These are phyloP conservation scores for Aspergillus neoniger DNA, from an alignment of 2,329 filamentous ascomycete genomes.

Conservation along the genomic window DNA sequence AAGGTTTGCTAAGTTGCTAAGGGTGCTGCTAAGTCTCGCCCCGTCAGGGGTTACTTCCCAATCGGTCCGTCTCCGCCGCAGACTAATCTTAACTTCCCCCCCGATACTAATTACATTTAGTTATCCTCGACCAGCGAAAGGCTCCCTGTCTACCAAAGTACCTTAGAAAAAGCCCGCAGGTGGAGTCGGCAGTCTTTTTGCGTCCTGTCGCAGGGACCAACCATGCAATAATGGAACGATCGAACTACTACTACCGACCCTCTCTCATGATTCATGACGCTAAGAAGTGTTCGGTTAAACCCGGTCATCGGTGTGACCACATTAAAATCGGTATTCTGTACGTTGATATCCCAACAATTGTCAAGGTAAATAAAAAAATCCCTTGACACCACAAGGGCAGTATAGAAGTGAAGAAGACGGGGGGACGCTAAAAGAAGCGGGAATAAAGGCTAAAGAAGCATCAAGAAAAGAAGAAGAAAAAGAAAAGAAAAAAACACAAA, in stretches of 20 bases:
- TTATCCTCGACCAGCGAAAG: background rate
- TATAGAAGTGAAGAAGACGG: background rate
- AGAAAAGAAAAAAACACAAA: conserved; percentile 4
- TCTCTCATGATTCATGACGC: background rate
- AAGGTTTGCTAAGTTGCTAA: background rate
- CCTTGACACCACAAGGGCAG: background rate
- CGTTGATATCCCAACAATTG: background rate
- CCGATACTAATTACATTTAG: too few relatives aligned
- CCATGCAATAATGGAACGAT: background rate
- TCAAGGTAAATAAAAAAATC: background rate
- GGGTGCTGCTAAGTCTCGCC: background rate
- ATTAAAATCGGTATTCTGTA: background rate
- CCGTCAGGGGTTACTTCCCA: background rate
- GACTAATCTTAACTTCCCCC: background rate
- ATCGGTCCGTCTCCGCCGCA: background rate
- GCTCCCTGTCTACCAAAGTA: background rate
- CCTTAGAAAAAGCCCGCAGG: background rate
- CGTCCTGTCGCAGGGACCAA: background rate
- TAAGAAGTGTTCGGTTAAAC: background rate
- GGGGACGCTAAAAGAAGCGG: background rate
- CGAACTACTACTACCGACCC: background rate
- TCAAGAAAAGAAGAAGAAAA: background rate
- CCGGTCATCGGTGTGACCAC: background rate
- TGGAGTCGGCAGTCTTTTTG: background rate
- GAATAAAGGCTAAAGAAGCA: background rate